phyloP scores from a whole-genome alignment of 2,329 filamentous ascomycete genomes.

The Fusarium albidum region DNA sequence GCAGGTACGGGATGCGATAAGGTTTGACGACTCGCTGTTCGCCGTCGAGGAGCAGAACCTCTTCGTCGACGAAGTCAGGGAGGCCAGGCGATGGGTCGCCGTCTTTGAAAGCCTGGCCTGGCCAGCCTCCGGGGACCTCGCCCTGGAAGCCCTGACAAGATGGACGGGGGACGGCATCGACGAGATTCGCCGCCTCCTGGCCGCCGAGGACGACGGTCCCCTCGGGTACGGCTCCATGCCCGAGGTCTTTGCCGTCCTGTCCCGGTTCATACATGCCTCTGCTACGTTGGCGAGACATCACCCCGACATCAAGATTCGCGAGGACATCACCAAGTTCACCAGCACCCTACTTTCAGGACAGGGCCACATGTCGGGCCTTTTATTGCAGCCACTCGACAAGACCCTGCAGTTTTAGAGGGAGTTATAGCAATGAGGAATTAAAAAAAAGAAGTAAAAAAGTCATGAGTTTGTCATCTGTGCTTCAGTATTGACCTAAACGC shows the following conservation, averaged over 20 bases:
- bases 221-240: slow-evolving; percentile 77
- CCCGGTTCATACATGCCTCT: slow-evolving; percentile 53
- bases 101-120: slow-evolving; percentile 50
- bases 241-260: slow-evolving; percentile 70
- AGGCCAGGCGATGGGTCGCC: slow-evolving; percentile 73
- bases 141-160: slow-evolving; percentile 39
- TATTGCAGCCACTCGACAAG: slow-evolving; percentile 30
- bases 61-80: slow-evolving; percentile 84
- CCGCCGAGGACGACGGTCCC: slow-evolving; percentile 63
- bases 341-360: slow-evolving; percentile 9
- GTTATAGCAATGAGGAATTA: not conserved
- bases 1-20: slow-evolving; percentile 56
- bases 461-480: slow-evolving; percentile 16
- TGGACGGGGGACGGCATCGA: slow-evolving; percentile 64
- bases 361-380: slow-evolving; percentile 41
- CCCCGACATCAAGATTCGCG: slow-evolving; percentile 15
- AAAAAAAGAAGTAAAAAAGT: slow-evolving; percentile 12
- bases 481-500: slow-evolving; percentile 26
- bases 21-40: slow-evolving; percentile 76
- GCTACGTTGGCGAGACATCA: slow-evolving; percentile 43
- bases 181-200: slow-evolving; percentile 46
- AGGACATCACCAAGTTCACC: slow-evolving; percentile 18
- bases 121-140: slow-evolving; percentile 30
- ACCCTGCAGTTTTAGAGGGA: slow-evolving; percentile 2
- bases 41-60: slow-evolving; percentile 92